Conservation (phyloP, 495 filamentous ascomycete genomes). For the Niebla homalea region DNA sequence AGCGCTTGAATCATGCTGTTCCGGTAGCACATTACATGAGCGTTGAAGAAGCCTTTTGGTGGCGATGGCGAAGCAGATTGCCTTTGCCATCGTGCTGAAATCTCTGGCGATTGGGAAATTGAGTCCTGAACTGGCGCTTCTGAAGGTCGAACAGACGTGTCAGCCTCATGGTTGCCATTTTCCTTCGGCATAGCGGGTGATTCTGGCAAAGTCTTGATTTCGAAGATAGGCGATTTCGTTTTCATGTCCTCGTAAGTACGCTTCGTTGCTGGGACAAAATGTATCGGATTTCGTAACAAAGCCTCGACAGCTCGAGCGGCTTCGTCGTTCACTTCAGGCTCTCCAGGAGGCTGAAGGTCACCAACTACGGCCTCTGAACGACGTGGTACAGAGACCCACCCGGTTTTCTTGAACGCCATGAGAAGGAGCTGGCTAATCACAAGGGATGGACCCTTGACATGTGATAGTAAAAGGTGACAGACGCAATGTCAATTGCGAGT, state of each 20-base stretch:
- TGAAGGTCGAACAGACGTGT: neutral
- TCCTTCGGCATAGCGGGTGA: neutral
- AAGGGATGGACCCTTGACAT: neutral
- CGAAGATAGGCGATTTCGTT: neutral
- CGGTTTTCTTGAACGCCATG: too few species aligned
- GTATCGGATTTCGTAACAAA: neutral
- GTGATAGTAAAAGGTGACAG: neutral
- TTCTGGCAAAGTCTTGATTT: neutral
- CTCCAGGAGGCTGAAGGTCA: too few species aligned
- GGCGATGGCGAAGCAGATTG: too few species aligned
- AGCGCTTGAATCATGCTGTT: slow-evolving; percentile 29
- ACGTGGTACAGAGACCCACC: neutral
- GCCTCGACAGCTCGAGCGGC: neutral
- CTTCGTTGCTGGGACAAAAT: neutral
- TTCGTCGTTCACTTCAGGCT: neutral
- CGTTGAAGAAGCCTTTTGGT: slow-evolving; percentile 7
- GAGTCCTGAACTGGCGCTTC: neutral
- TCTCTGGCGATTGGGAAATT: neutral
- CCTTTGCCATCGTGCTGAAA: neutral
- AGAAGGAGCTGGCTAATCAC: too few species aligned
- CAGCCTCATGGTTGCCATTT: neutral
- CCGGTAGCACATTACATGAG: slow-evolving; percentile 27
- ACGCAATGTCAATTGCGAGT: neutral
- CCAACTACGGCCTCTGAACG: too few species aligned
- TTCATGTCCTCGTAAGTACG: neutral